Conservation (phyloP, 441 rosid genomes). For the Croton laevigatus region DNA sequence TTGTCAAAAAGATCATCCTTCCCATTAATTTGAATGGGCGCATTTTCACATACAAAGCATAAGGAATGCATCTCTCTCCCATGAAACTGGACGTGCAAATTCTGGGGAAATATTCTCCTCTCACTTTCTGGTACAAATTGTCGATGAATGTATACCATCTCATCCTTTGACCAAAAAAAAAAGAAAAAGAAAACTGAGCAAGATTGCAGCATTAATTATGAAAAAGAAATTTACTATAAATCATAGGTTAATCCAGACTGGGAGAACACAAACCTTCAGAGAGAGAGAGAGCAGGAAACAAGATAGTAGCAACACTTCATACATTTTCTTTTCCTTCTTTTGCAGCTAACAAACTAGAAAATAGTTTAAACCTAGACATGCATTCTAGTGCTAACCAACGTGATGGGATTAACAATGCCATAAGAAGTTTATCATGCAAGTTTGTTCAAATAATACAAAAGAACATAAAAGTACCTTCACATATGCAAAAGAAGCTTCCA, state of each 20-base stretch:
- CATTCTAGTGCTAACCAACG: not conserved
- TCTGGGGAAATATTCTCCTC: constrained; percentile 60
- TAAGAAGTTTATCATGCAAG: constrained; percentile 2
- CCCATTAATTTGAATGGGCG: constrained; percentile 29
- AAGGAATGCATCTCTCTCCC: constrained; percentile 94
- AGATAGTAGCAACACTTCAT: not conserved
- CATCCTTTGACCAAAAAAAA: constrained; percentile 52
- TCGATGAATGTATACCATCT: constrained; percentile 69
- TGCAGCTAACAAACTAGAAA: not conserved
- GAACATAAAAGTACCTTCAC: constrained; percentile 61
- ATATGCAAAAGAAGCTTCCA: constrained; percentile 74
- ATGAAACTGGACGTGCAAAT: constrained; percentile 83
- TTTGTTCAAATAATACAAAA: constrained; percentile 11
- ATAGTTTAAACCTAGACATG: not conserved
- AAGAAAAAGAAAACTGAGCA: constrained; percentile 17
- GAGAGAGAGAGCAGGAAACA: not conserved
- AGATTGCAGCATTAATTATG: not conserved
- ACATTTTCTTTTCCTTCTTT: no score
- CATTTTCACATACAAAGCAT: constrained; percentile 60
- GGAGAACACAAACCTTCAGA: not conserved
- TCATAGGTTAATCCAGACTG: not conserved
- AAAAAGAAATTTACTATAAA: not conserved
- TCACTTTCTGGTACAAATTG: constrained; percentile 47
- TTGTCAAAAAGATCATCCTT: constrained; percentile 31
- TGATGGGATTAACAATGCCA: not conserved